Evolutionary conservation across 345 rosid species (phyloP).

Genomic region (Microcos paniculata): DNA sequence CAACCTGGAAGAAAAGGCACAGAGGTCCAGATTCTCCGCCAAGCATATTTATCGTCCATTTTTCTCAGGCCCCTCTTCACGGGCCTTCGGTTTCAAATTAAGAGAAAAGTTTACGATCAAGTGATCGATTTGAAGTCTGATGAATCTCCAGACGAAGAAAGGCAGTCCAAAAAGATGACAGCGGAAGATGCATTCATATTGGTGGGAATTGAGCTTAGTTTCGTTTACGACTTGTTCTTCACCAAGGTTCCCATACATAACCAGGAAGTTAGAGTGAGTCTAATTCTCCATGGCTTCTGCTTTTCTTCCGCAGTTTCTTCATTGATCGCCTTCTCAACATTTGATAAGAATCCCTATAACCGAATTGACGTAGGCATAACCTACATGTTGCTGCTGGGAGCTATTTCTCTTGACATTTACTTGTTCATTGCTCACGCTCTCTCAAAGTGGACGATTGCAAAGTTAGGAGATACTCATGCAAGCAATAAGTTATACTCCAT

Average conservation of each 20-base stretch:
- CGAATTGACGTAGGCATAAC: background rate
- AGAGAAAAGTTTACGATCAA: conserved; percentile 16
- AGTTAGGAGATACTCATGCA: background rate
- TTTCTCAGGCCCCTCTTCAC: conserved; percentile 40
- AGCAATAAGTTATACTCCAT: background rate
- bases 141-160: no score
- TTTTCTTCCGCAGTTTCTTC: conserved; percentile 8
- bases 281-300: conserved; percentile 22
- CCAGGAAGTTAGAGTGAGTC: conserved; percentile 15
- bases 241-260: conserved; percentile 39
- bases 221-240: conserved; percentile 44
- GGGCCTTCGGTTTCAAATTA: conserved; percentile 33
- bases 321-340: conserved; percentile 10
- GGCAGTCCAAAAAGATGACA: no score
- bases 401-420: conserved; percentile 12
- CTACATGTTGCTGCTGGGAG: background rate
- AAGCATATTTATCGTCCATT: conserved; percentile 28
- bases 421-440: background rate
- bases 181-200: conserved; percentile 30
- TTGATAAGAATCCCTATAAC: background rate
- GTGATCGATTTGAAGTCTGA: background rate
- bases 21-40: background rate
- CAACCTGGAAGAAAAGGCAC: conserved; percentile 2
- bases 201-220: conserved; percentile 39
- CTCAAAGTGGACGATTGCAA: conserved; percentile 13